Evolutionary conservation across 1,284 basidiomycete species (phyloP).

Genomic region (Mycena citricolor): DNA sequence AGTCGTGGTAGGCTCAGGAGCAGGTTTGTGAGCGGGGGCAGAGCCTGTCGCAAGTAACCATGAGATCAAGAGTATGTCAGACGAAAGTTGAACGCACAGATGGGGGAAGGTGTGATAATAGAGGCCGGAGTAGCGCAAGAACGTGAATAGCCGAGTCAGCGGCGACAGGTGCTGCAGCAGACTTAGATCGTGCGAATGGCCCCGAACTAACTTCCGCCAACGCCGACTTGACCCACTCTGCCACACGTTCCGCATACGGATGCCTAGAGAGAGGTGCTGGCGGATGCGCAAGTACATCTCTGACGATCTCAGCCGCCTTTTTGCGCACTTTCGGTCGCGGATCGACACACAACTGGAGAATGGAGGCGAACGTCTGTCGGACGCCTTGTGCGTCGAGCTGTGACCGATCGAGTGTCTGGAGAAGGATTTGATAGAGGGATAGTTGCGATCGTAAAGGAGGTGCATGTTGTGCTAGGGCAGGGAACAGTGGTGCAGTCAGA

Average conservation of each 20-base stretch:
- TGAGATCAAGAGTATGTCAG: constrained; percentile 23
- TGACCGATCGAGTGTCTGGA: constrained; percentile 66
- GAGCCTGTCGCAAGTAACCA: constrained; percentile 48
- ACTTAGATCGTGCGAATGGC: constrained; percentile 58
- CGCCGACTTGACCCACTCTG: constrained; percentile 75
- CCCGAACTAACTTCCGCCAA: constrained; percentile 69
- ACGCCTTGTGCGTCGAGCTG: constrained; percentile 70
- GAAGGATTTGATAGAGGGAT: constrained; percentile 68
- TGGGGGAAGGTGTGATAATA: constrained; percentile 64
- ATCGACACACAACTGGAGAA: constrained; percentile 85
- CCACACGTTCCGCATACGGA: constrained; percentile 81
- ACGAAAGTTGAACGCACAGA: constrained; percentile 45
- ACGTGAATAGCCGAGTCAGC: constrained; percentile 81
- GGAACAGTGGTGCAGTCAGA: constrained; percentile 80
- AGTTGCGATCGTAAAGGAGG: constrained; percentile 74
- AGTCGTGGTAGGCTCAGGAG: constrained; percentile 80
- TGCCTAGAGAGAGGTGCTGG: constrained; percentile 77
- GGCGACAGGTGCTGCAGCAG: constrained; percentile 55
- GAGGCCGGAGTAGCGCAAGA: constrained; percentile 70
- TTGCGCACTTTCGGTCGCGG: constrained; percentile 92
- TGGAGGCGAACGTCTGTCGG: constrained; percentile 74
- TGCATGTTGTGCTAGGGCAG: constrained; percentile 61
- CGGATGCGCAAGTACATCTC: constrained; percentile 72
- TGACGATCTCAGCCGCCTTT: constrained; percentile 84
- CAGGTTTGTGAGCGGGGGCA: constrained; percentile 65